A percentile compares a stretch with the other conserved stretches of the same genome.
Evolutionary conservation across 169 alveolate species (phyloP).

Genomic region (Plasmodium gaboni): DNA sequence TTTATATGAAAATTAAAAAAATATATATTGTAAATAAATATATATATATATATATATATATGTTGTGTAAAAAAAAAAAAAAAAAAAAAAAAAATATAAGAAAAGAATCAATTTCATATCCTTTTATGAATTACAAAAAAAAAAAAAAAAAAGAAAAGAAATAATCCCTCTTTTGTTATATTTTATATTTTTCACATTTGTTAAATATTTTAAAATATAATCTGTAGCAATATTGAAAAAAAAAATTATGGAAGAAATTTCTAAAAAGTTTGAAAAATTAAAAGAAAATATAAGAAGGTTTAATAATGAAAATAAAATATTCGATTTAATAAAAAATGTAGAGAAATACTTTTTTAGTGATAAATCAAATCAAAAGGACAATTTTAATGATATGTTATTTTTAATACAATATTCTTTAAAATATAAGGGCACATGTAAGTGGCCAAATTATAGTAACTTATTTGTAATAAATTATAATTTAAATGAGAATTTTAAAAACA

Average conservation of each 20-base stretch:
- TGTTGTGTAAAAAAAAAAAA: too few species aligned
- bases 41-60: too few species aligned
- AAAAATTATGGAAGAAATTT: conserved; percentile 56
- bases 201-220: neutral
- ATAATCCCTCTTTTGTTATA: neutral
- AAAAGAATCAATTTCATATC: too few species aligned
- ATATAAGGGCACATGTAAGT: conserved; percentile 60
- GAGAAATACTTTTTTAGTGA: conserved; percentile 14
- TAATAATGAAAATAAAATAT: conserved; percentile 8
- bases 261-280: conserved; percentile 30
- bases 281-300: conserved; percentile 34
- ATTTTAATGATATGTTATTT: conserved; percentile 54
- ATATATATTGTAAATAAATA: too few species aligned
- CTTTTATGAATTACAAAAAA: too few species aligned
- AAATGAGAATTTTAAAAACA: conserved; percentile 61
- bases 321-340: conserved; percentile 28
- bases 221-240: neutral
- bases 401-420: conserved; percentile 70
- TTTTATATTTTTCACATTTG: conserved; percentile 5
- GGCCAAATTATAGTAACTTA: conserved; percentile 65
- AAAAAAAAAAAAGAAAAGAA: neutral
- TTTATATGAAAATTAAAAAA: too few species aligned
- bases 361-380: conserved; percentile 25
- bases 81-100: too few species aligned
- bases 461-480: conserved; percentile 60